Base-by-base conservation (phyloP, 2,329 filamentous ascomycete species). In the Dactylonectria macrodidyma region DNA sequence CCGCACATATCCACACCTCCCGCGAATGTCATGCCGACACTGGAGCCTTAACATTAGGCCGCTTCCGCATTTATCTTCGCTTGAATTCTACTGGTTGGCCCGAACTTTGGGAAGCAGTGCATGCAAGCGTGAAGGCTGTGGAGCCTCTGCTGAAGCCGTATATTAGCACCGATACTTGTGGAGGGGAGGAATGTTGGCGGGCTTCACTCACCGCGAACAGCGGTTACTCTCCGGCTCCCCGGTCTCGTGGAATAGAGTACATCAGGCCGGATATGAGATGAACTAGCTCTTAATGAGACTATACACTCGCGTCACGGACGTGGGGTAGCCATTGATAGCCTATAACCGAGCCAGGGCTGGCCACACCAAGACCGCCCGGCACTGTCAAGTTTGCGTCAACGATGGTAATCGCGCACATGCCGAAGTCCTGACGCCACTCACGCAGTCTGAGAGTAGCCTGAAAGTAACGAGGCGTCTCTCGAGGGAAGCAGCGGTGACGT, bases 131-230 rank as follows among this genome's bases (percentile, higher is more conserved):
- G 48, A 55, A n/a, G 55, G 50, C 51, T 47, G 64, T 67, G 60
- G 71, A 71, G 71, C 50, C 9, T 41, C 52, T 30, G 36, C n/a
- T 5, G 22, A 41, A 57, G 47, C 34, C 41, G 22, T 47, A 26
- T 48, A 30, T 59, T 56, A 36, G 50, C 34, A 48, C 62, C 61
- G 60, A 36, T 12, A 16, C 12, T 19, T 16, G 16, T 30, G 9
- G 68, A 68, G 63, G 69, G 34, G 62, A 64, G 38, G 38, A 38
- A 6, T 36, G 33, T 19, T 64, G 63, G 66, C 54, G 44, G 22
- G 51, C 59, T 71, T 54, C 44, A 44, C 59, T 46, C 55, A 54
- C 38, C 48, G 30, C 51, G 55, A 22, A 47, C 34, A 30, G 48
- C 26, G 26, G 38, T 14, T 22, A 10, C 38, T 11, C 36, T 26